These are phyloP conservation scores for Millerozyma acaciae DNA, from an alignment of 805 yeast species.

Conservation along the genomic window DNA sequence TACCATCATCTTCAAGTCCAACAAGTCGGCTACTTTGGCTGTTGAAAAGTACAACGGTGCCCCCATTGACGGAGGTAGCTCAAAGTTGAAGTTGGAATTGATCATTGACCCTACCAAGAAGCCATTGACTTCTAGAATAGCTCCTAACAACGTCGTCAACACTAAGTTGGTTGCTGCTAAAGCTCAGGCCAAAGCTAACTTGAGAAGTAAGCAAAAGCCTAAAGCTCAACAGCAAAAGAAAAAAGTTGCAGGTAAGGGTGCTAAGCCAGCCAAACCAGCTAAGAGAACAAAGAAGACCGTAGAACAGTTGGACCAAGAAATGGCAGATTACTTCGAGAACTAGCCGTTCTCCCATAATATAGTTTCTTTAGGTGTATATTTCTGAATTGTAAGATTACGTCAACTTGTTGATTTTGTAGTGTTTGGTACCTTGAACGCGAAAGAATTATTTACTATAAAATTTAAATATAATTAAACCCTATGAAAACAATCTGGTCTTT, in stretches of 20 bases:
- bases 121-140: slow-evolving; percentile 72
- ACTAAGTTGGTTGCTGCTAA: slow-evolving; percentile 21
- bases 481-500: neutral
- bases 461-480: neutral
- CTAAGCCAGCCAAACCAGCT: slow-evolving; percentile 37
- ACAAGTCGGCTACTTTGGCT: slow-evolving; percentile 71
- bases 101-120: slow-evolving; percentile 79
- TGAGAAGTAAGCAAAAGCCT: slow-evolving; percentile 13
- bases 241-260: no score
- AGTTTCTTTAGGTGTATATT: slow-evolving; percentile 2
- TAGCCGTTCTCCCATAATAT: slow-evolving; percentile 2
- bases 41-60: slow-evolving; percentile 86
- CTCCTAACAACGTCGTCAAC: slow-evolving; percentile 40
- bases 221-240: slow-evolving; percentile 31
- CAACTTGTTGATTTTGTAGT: no score
- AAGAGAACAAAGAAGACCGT: slow-evolving; percentile 63
- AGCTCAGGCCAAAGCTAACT: slow-evolving; percentile 10
- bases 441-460: no score
- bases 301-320: slow-evolving; percentile 95
- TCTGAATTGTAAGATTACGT: slow-evolving; percentile 2
- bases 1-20: slow-evolving; percentile 69
- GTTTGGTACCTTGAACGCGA: no score
- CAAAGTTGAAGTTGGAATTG: slow-evolving; percentile 73
- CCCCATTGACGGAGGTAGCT: slow-evolving; percentile 84
- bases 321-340: slow-evolving; percentile 86